phyloP scores from a whole-genome alignment of 2,329 filamentous ascomycete genomes.

The Diaporthe humulicola region DNA sequence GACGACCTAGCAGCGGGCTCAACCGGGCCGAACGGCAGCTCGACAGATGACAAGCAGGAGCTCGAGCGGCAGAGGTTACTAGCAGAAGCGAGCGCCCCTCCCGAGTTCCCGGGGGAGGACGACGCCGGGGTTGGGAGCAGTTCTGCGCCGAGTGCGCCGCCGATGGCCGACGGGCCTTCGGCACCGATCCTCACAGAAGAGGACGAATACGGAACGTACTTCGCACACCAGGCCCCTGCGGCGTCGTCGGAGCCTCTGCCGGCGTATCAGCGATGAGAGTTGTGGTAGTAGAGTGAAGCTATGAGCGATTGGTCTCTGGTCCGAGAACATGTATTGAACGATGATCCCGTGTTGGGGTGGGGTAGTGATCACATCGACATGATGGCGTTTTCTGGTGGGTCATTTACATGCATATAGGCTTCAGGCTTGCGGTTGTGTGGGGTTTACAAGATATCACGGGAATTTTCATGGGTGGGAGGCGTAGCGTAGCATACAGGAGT shows the following conservation, averaged over 20 bases:
- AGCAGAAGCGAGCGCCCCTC: constrained; percentile 74
- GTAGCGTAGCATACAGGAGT: constrained; percentile 28
- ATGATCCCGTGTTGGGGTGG: too few species aligned
- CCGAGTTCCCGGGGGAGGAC: constrained; percentile 67
- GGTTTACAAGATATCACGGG: constrained; percentile 29
- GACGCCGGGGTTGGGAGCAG: constrained; percentile 50
- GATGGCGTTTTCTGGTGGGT: constrained; percentile 21
- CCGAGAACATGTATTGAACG: neutral
- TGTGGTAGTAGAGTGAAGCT: neutral
- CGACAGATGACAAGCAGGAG: constrained; percentile 83
- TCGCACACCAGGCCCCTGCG: constrained; percentile 29
- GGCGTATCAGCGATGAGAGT: constrained; percentile 37
- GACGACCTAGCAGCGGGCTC: constrained; percentile 54
- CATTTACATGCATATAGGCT: constrained; percentile 31
- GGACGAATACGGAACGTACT: constrained; percentile 53
- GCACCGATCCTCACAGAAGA: constrained; percentile 71
- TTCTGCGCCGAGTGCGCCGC: constrained; percentile 43
- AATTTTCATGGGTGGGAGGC: neutral
- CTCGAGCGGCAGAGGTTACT: constrained; percentile 76
- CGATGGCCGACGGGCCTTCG: constrained; percentile 55
- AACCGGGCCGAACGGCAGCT: constrained; percentile 42
- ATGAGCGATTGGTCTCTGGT: neutral
- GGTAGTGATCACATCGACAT: neutral
- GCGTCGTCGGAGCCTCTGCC: constrained; percentile 32
- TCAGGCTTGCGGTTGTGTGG: constrained; percentile 18